A percentile compares a stretch with the other conserved stretches of the same genome.
Conservation (phyloP, 176 grass and related monocot genomes). For the Paspalum vaginatum region DNA sequence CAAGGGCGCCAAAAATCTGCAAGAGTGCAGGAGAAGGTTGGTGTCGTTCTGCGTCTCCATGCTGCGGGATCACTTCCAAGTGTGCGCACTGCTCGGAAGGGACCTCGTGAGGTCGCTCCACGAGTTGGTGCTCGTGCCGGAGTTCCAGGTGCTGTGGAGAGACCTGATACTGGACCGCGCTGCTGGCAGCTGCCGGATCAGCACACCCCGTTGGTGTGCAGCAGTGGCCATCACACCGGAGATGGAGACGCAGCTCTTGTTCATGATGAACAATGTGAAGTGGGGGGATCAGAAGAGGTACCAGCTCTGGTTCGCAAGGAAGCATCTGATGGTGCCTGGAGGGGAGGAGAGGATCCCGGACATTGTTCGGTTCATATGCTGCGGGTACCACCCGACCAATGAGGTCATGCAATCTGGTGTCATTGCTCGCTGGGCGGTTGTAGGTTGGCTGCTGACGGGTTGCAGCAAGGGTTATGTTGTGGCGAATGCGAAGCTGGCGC, state of each 20-base stretch:
- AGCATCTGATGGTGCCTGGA: constrained; percentile 62
- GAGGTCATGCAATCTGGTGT: constrained; percentile 69
- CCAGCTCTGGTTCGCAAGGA: constrained; percentile 85
- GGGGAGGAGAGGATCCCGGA: constrained; percentile 73
- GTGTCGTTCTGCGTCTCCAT: constrained; percentile 56
- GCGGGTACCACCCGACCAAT: constrained; percentile 64
- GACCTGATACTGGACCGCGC: constrained; percentile 34
- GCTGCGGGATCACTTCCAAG: constrained; percentile 56
- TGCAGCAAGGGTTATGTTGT: constrained; percentile 62
- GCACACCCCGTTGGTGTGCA: constrained; percentile 46
- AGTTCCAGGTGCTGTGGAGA: constrained; percentile 71
- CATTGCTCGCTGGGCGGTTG: constrained; percentile 80
- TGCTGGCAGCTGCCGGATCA: constrained; percentile 35
- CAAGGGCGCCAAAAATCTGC: constrained; percentile 42
- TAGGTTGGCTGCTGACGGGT: constrained; percentile 80
- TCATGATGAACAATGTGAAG: constrained; percentile 80
- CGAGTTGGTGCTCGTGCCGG: constrained; percentile 65
- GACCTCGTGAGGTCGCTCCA: constrained; percentile 79
- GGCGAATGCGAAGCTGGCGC: constrained; percentile 78
- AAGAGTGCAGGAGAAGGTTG: constrained; percentile 57
- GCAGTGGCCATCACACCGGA: constrained; percentile 54
- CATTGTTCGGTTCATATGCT: constrained; percentile 82
- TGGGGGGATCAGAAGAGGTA: constrained; percentile 81
- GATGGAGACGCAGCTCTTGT: constrained; percentile 86
- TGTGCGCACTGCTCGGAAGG: constrained; percentile 61